phyloP scores from a whole-genome alignment of 768 basidiomycete species.

The Boletus sp. region DNA sequence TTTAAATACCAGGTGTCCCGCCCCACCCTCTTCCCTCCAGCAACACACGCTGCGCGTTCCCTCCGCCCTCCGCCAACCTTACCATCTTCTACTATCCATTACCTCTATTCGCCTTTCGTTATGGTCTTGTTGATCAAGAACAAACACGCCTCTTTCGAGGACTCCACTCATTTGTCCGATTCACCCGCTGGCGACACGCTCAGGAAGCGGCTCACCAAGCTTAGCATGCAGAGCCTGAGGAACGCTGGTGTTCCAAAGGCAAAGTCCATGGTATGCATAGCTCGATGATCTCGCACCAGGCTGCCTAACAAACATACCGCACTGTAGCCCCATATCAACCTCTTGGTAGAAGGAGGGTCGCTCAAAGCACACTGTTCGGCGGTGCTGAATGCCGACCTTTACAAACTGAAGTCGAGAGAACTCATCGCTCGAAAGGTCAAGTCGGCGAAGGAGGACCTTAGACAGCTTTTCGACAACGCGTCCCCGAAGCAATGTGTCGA shows the following conservation, averaged over 20 bases:
- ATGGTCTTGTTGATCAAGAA: conserved; percentile 22
- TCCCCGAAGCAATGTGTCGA: neutral
- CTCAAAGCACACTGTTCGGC: conserved; percentile 1
- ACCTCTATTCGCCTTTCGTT: neutral
- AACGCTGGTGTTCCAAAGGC: conserved; percentile 8
- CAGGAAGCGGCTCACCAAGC: neutral
- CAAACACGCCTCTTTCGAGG: conserved; percentile 11
- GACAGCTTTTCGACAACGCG: neutral
- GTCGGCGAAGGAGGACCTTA: conserved; percentile 8
- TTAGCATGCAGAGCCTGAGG: neutral
- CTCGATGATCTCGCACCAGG: neutral
- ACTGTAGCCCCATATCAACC: conserved; percentile 6
- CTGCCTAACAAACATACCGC: neutral
- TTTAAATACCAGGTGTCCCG: neutral
- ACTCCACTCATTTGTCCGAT: conserved; percentile 6
- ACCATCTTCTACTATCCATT: neutral
- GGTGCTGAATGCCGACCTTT: conserved; percentile 1
- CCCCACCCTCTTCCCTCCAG: neutral
- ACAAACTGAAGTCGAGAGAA: neutral
- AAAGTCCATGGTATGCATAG: conserved; percentile 3
- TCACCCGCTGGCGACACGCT: conserved; percentile 2
- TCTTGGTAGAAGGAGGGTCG: neutral
- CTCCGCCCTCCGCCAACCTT: neutral
- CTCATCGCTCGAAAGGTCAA: conserved; percentile 8
- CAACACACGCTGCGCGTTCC: neutral